These are phyloP conservation scores for Thermomyces lanuginosus DNA, from an alignment of 2,329 filamentous ascomycete genomes.

Conservation along the genomic window DNA sequence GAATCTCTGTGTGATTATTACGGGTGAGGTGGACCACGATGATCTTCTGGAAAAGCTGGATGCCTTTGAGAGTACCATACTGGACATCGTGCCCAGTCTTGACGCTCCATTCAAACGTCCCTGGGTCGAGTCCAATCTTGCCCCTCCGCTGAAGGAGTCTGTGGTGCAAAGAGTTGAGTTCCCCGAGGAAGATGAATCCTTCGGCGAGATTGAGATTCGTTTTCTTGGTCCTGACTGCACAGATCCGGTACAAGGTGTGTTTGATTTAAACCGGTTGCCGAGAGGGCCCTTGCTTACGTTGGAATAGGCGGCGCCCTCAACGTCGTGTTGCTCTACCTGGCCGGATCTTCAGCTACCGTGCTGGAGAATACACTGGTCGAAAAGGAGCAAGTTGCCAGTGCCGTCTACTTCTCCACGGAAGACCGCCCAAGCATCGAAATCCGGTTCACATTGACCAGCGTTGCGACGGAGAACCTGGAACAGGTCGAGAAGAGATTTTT, in stretches of 20 bases:
- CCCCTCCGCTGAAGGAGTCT: constrained; percentile 55
- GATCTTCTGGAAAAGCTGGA: constrained; percentile 69
- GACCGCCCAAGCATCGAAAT: constrained; percentile 67
- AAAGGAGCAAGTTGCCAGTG: constrained; percentile 78
- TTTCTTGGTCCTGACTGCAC: constrained; percentile 77
- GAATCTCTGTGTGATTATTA: constrained; percentile 77
- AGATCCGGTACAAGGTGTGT: constrained; percentile 43
- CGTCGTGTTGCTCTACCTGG: constrained; percentile 69
- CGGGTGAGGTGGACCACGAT: constrained; percentile 77
- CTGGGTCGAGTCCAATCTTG: constrained; percentile 76
- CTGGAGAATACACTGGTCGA: constrained; percentile 88
- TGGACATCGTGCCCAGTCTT: constrained; percentile 61
- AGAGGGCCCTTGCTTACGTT: constrained; percentile 9
- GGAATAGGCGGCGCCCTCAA: constrained; percentile 50
- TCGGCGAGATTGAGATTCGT: constrained; percentile 68
- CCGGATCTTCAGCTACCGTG: constrained; percentile 81
- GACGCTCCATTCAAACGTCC: constrained; percentile 66
- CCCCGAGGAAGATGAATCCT: constrained; percentile 89
- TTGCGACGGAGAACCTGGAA: constrained; percentile 69
- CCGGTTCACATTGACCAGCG: constrained; percentile 70
- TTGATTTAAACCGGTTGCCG: neutral
- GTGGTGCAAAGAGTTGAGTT: constrained; percentile 70
- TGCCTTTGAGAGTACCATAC: constrained; percentile 72
- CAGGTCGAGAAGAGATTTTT: constrained; percentile 76
- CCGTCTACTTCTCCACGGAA: constrained; percentile 64